Base-by-base conservation (phyloP, 2,329 filamentous ascomycete genomes). In the Pseudodiploospora longispora region DNA sequence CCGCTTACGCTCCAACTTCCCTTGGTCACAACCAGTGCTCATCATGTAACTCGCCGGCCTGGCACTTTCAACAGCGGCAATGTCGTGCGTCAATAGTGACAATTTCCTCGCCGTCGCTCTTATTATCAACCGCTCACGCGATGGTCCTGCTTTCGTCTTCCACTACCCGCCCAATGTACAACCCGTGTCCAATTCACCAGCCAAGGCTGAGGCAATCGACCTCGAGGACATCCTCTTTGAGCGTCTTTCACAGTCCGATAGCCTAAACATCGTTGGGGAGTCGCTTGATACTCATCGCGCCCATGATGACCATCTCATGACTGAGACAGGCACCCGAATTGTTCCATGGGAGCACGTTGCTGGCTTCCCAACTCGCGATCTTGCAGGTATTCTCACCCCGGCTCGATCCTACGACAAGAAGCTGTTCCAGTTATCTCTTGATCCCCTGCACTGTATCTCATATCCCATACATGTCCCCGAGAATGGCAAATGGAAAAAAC, bases 401-500 rank as follows among this genome's bases (percentile, higher is more conserved):
- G 79, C 80, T 6, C 74, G 80, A 9, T 77, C 83, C 6, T 88
- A 86, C 61, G 84, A 93, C 66, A 94, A 91, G 67, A 80, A 76
- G 53, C 78, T 82, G 27, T 95, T 95, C 57, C 86, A 95, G 60
- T 72, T 95, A 47, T 85, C 82, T 0, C 71, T 95, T 6, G 87
- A 94, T 55, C 83, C 87, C 38, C 69, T 91, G 35, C 80, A 83
- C 46, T 93, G 87, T 58, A 72, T 94, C 12, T 88, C 88, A 1
- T 88, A 87, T 63, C 89, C 89, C 4, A 79, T 94, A 35, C 88
- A 90, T 62, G 84, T 88, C 34, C 81, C 82, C 1, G 81, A 87
- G 54, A 85, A 87, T 60, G 87, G 87, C 2, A 74, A 75, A 35
- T 93, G 87, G 87, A 87, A 82, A 67, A 78, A 75, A 59, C 76